A percentile compares a stretch with the other conserved stretches of the same genome.
Conservation (phyloP, 192 early-diverging fungal genomes). For the Rhizoclosmatium sp. region DNA sequence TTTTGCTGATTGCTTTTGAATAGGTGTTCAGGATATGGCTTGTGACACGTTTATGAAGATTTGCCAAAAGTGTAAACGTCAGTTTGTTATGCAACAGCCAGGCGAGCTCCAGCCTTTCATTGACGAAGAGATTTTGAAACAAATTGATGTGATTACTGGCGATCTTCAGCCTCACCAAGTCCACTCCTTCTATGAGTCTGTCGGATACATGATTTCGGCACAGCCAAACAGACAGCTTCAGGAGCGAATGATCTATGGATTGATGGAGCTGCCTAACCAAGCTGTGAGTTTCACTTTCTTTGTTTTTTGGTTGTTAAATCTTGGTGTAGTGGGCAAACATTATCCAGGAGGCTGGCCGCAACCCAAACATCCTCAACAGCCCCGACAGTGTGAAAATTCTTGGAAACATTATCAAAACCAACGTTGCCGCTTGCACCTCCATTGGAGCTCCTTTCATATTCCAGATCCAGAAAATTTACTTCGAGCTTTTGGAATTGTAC, state of each 20-base stretch:
- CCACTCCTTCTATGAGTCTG: slow-evolving; percentile 98
- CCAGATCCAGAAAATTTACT: slow-evolving; percentile 90
- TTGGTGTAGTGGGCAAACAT: slow-evolving; percentile 77
- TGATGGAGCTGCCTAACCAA: slow-evolving; percentile 90
- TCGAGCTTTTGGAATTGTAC: slow-evolving; percentile 92
- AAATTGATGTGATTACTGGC: slow-evolving; percentile 82
- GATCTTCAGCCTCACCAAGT: slow-evolving; percentile 92
- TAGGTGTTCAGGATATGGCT: slow-evolving; percentile 99
- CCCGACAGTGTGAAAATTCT: slow-evolving; percentile 86
- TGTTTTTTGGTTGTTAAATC: neutral
- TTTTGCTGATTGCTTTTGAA: neutral
- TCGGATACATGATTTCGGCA: slow-evolving; percentile 97
- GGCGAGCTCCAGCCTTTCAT: slow-evolving; percentile 91
- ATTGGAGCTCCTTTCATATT: slow-evolving; percentile 87
- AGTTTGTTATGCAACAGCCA: slow-evolving; percentile 93
- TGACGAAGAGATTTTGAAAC: slow-evolving; percentile 88
- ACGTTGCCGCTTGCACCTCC: slow-evolving; percentile 89
- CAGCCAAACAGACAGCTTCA: slow-evolving; percentile 82
- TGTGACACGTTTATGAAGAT: slow-evolving; percentile 99
- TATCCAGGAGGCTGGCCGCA: slow-evolving; percentile 74
- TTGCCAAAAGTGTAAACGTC: slow-evolving; percentile 94
- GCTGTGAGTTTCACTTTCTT: slow-evolving; percentile 58
- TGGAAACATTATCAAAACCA: slow-evolving; percentile 93
- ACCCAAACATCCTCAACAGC: slow-evolving; percentile 74
- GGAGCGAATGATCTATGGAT: slow-evolving; percentile 81